These are phyloP conservation scores for Aspergillus pseudoterreus DNA, from an alignment of 2,329 filamentous ascomycete species.

Conservation along the genomic window DNA sequence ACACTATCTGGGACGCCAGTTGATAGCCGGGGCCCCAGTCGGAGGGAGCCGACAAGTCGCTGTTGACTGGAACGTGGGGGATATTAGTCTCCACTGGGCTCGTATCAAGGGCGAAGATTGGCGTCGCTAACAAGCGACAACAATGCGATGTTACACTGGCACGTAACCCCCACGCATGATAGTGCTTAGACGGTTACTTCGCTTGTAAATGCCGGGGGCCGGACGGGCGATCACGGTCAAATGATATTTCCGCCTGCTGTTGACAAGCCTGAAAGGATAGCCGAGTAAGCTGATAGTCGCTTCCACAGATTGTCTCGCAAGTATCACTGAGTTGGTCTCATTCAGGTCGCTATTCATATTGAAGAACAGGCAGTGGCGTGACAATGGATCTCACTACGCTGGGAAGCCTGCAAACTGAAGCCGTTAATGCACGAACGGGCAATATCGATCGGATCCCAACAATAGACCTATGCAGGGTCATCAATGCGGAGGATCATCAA, in stretches of 20 bases:
- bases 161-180: constrained; percentile 1
- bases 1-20: too few species aligned
- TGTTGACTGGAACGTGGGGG: not conserved
- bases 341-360: too few species aligned
- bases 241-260: not conserved
- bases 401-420: constrained; percentile 35
- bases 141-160: not conserved
- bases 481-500: constrained; percentile 36
- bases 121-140: not conserved
- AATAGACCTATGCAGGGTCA: constrained; percentile 35
- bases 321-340: too few species aligned
- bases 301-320: too few species aligned
- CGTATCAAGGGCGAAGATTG: not conserved
- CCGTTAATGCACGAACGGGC: constrained; percentile 30
- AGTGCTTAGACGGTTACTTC: not conserved
- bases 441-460: constrained; percentile 38
- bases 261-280: too few species aligned
- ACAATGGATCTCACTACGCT: constrained; percentile 17
- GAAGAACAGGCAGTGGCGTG: too few species aligned
- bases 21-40: not conserved
- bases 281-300: too few species aligned
- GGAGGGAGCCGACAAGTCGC: not conserved
- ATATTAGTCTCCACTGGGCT: not conserved
- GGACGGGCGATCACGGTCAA: not conserved
- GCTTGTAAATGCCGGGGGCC: not conserved